Evolutionary conservation across 495 filamentous ascomycete genomes (phyloP).

Genomic region (Podospora tetraspora): DNA sequence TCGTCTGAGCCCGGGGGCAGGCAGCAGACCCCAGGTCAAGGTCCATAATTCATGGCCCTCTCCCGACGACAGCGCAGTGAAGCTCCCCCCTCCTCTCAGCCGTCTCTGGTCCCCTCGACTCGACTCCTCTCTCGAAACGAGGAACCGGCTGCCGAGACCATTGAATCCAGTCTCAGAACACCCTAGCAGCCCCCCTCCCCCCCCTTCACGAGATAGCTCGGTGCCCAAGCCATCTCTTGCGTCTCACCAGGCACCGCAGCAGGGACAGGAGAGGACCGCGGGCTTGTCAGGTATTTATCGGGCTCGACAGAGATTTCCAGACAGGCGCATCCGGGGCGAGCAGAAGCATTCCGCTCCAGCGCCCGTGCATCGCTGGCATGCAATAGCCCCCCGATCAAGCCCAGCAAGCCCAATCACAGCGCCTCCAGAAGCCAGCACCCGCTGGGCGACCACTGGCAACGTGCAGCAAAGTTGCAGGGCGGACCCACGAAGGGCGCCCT

Average conservation of each 20-base stretch:
- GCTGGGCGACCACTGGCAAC: neutral
- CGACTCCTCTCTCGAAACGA: neutral
- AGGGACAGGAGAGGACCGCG: neutral
- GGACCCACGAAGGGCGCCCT: constrained; percentile 6
- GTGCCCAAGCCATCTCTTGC: constrained; percentile 10
- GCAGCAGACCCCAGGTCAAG: neutral
- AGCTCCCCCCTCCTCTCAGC: neutral
- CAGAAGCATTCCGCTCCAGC: constrained; percentile 8
- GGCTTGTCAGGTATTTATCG: constrained; percentile 13
- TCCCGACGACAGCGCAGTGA: neutral
- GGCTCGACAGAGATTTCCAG: constrained; percentile 8
- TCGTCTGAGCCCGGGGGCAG: too few relatives aligned
- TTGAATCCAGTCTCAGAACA: neutral
- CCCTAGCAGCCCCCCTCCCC: neutral
- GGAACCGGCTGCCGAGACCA: neutral
- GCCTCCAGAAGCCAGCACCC: neutral
- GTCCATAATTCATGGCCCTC: neutral
- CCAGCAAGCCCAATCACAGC: constrained; percentile 28
- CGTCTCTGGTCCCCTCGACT: neutral
- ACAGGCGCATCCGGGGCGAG: constrained; percentile 8
- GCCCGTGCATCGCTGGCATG: constrained; percentile 8
- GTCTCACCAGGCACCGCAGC: neutral
- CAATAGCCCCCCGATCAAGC: neutral
- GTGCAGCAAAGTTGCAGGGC: constrained; percentile 3
- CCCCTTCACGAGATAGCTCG: constrained; percentile 1